Base-by-base conservation (phyloP, 2,329 filamentous ascomycete species). In the Geosmithia flava region DNA sequence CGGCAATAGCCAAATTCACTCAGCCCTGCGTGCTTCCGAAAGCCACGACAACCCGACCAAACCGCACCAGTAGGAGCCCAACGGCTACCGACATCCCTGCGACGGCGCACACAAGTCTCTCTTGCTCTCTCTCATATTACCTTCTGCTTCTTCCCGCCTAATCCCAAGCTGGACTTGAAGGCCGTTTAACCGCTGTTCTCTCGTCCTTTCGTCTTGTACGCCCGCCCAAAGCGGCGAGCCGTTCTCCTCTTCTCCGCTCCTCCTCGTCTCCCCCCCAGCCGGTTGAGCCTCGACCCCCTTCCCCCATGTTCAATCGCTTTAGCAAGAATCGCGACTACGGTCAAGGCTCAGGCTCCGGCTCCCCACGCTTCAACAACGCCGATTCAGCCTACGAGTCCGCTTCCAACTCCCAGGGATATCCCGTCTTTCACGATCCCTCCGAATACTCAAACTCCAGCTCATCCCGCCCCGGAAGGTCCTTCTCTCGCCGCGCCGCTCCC, bases 301-400 rank as follows among this genome's bases (percentile, higher is more conserved):
- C 53, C 54, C 63, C 63, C 60, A 68, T 68, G 65, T 68, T 68
- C 54, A 60, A 57, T 55, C 62, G 62, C 55, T 58, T 54, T 48
- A 58, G 59, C 48, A 60, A 60, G 54, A 61, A 55, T 39, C 47
- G 46, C 13, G 49, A 42, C 49, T 29, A 43, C 40, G 42, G 42
- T 45, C 52, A 55, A 47, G 47, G 51, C 49, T 54, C 57, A 47
- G 47, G 51, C 49, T 54, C 57, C 52, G 55, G 55, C 49, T 52
- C 51, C 40, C 29, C 29, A 13, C 17, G 40, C 46, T 47, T 42
- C 46, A 41, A 30, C 29, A 48, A 33, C 42, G 20, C 47, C 29
- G 44, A 47, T 19, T 33, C 30, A 7, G 20, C 16, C 30, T 47
- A 47, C 45, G 33, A 41, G 30, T 40, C 43, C 16, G 11, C 17